phyloP scores from a whole-genome alignment of 345 rosid species.

The Eucalyptus polybractea region DNA sequence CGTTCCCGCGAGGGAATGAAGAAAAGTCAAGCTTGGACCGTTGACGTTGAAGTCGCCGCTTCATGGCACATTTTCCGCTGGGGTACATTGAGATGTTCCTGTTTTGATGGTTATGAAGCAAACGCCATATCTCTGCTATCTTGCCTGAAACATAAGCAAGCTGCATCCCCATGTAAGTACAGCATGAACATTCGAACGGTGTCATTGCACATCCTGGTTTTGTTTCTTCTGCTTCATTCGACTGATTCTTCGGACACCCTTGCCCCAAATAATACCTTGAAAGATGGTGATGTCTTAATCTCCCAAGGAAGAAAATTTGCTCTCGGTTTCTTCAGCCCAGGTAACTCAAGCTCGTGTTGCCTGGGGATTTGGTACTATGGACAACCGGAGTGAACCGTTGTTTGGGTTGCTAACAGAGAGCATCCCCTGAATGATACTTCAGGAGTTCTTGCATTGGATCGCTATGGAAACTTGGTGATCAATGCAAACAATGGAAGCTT shows the following conservation, averaged over 20 bases:
- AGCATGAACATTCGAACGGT: background rate
- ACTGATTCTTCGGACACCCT: background rate
- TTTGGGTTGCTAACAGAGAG: constrained; percentile 16
- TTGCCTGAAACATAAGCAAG: background rate
- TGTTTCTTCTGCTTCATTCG: background rate
- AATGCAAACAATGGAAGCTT: background rate
- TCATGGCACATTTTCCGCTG: background rate
- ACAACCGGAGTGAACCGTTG: background rate
- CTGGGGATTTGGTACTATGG: constrained; percentile 12
- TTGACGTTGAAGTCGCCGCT: background rate
- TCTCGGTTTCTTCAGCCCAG: constrained; percentile 19
- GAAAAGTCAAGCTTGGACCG: background rate
- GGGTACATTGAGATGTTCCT: background rate
- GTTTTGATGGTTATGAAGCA: background rate
- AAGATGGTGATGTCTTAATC: background rate
- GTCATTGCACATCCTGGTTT: background rate
- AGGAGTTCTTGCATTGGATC: background rate
- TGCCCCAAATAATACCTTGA: background rate
- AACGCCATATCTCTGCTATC: background rate
- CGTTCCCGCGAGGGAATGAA: background rate
- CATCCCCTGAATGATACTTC: background rate
- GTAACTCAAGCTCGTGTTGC: background rate
- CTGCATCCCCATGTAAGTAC: background rate
- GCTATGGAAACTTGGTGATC: constrained; percentile 12
- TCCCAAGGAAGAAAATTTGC: background rate